Base-by-base conservation (phyloP, 768 basidiomycete species). In the Russula vinacea region DNA sequence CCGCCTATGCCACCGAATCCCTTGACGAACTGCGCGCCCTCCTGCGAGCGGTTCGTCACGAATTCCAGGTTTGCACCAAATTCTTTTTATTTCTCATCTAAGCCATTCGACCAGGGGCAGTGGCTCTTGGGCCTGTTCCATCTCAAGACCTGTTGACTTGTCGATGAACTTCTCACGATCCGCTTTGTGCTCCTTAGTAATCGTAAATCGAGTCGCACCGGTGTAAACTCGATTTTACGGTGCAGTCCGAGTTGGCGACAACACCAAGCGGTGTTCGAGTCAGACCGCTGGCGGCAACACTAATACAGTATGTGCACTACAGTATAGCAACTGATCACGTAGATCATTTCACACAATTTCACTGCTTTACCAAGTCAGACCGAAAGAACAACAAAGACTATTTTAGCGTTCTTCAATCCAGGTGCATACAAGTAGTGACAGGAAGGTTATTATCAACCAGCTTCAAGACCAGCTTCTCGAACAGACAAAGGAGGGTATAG, bases 1-100 rank as follows among this genome's bases (percentile, higher is more conserved):
- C 95, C 96, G 33, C 97, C 96, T 70, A 99, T 98, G 29, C 97
- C 96, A 76, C 96, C 96, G 71, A 99, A 98, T 47, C 96, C 96
- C 75, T 95, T 96, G 71, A 96, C 94, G 79, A 97, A 98, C 74
- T 98, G 95, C 39, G 92, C 91, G 37, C 96, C 96, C 74, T 99
- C 96, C 74, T 98, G 96, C 9, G 94, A 95, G 58, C 89, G 86
- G 78, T 98, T 94, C 67, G 95, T 96, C 50, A 98, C 87, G 73
- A 98, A 98, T 78, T 95, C 94, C 65, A 98, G 86, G 69, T 88
- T 88, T 57, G 96, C 92, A 66, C 96, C 97, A 73, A 98, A 98
- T 47, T 96, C 93, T 75, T 92, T 94, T 81, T 98, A 99, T 74
- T 95, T 94, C 74, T 98, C 97, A 51, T 97, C 89, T 74, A 98